Conservation (phyloP, 352 stramenopile species). For the Globisporangium paddicum region DNA sequence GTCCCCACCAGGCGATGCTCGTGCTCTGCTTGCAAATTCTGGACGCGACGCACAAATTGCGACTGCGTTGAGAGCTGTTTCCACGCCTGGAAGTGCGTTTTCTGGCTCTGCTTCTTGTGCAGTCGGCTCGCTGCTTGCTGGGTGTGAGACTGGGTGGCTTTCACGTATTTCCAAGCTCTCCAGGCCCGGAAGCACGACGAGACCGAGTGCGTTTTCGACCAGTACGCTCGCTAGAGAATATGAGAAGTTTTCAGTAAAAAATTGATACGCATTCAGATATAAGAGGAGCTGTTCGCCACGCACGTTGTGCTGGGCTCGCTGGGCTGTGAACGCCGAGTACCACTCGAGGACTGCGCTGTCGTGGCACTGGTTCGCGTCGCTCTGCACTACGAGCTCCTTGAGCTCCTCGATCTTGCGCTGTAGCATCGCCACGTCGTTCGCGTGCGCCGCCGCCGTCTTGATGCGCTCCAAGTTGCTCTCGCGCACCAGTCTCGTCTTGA, state of each 20-base stretch:
- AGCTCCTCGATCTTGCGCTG: conserved; percentile 43
- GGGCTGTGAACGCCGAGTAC: conserved; percentile 22
- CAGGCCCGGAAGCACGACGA: conserved; percentile 25
- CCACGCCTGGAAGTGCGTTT: conserved; percentile 12
- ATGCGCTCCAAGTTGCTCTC: conserved; percentile 31
- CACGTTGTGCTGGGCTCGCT: conserved; percentile 19
- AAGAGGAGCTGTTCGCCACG: background rate
- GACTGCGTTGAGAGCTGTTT: background rate
- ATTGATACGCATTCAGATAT: background rate
- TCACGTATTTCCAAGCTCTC: conserved; percentile 9
- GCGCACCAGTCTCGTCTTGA: conserved; percentile 20
- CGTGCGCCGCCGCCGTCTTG: conserved; percentile 42
- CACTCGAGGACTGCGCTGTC: conserved; percentile 24
- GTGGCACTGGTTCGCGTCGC: conserved; percentile 9
- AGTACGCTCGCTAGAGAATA: conserved; percentile 19
- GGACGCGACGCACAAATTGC: conserved; percentile 13
- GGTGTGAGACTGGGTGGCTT: background rate
- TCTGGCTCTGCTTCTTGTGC: conserved; percentile 9
- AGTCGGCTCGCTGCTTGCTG: conserved; percentile 13
- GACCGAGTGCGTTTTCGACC: conserved; percentile 18
- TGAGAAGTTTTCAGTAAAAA: background rate
- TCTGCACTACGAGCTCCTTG: conserved; percentile 13
- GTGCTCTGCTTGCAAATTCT: conserved; percentile 25
- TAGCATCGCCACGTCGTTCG: conserved; percentile 39
- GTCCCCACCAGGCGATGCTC: conserved; percentile 25